Percentiles rank a stretch among this genome's conserved stretches.
Conservation (phyloP, 2,329 filamentous ascomycete genomes). For the Paecilomyces niveus region DNA sequence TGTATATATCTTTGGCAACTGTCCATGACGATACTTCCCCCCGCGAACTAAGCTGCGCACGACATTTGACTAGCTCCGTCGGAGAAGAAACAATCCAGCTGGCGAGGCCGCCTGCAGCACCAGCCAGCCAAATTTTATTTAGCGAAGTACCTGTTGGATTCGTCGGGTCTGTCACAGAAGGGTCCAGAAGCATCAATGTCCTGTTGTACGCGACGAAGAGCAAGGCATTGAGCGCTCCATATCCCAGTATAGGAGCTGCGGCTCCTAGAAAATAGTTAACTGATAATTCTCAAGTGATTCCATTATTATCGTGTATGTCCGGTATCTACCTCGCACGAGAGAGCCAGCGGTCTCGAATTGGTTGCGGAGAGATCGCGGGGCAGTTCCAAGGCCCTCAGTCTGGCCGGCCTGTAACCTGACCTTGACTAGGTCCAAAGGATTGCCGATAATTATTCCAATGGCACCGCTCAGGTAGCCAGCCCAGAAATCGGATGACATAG, state of each 20-base stretch:
- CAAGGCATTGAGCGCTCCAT: constrained; percentile 83
- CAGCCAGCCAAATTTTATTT: constrained; percentile 68
- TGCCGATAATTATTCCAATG: constrained; percentile 79
- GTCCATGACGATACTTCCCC: constrained; percentile 51
- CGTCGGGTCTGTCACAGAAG: constrained; percentile 35
- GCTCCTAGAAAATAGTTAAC: constrained; percentile 47
- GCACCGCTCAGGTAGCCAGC: constrained; percentile 85
- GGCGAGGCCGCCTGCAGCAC: constrained; percentile 72
- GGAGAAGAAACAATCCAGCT: constrained; percentile 82
- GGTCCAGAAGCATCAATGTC: constrained; percentile 57
- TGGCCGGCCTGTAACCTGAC: constrained; percentile 68
- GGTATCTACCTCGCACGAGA: constrained; percentile 31
- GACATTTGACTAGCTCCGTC: constrained; percentile 85
- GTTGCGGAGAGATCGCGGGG: constrained; percentile 15
- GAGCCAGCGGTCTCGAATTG: constrained; percentile 28
- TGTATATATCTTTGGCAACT: constrained; percentile 57
- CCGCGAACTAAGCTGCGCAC: constrained; percentile 60
- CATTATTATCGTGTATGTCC: neutral
- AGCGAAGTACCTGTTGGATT: constrained; percentile 44
- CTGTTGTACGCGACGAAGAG: constrained; percentile 89
- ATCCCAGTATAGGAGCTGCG: constrained; percentile 79
- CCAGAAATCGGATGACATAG: constrained; percentile 87
- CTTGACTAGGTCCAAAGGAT: constrained; percentile 74
- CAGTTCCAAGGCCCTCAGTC: constrained; percentile 15
- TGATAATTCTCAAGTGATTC: neutral